phyloP scores from a whole-genome alignment of 805 yeast genomes.

The Candida ipomoeae region DNA sequence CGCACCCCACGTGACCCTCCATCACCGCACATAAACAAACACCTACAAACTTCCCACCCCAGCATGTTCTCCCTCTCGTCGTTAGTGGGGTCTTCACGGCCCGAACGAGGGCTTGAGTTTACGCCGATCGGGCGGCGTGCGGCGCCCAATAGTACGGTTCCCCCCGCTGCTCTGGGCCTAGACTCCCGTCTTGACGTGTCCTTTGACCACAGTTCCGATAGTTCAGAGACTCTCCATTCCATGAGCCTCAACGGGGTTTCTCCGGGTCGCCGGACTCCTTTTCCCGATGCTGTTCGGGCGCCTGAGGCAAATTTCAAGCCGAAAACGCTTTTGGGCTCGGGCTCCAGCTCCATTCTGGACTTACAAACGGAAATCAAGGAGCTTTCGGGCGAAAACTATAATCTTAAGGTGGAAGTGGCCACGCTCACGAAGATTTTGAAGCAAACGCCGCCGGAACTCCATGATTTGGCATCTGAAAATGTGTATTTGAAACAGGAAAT shows the following conservation, averaged over 20 bases:
- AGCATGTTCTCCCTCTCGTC: conserved; percentile 18
- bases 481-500: conserved; percentile 24
- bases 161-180: neutral
- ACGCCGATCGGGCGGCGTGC: conserved; percentile 24
- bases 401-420: conserved; percentile 41
- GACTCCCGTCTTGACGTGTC: conserved; percentile 8
- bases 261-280: conserved; percentile 1
- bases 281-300: conserved; percentile 1
- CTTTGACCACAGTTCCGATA: conserved; percentile 12
- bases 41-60: neutral
- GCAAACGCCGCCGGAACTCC: conserved; percentile 41
- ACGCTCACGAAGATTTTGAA: conserved; percentile 37
- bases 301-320: neutral
- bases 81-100: conserved; percentile 18
- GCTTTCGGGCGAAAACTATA: conserved; percentile 41
- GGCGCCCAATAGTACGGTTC: neutral
- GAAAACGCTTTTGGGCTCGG: conserved; percentile 5
- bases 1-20: neutral
- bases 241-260: neutral
- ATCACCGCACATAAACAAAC: conserved; percentile 2
- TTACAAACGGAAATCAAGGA: conserved; percentile 23
- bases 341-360: conserved; percentile 21
- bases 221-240: conserved; percentile 6
- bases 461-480: conserved; percentile 35
- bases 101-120: conserved; percentile 19